These are phyloP conservation scores for Tulasnella sp. DNA, from an alignment of 768 basidiomycete genomes.

Conservation along the genomic window DNA sequence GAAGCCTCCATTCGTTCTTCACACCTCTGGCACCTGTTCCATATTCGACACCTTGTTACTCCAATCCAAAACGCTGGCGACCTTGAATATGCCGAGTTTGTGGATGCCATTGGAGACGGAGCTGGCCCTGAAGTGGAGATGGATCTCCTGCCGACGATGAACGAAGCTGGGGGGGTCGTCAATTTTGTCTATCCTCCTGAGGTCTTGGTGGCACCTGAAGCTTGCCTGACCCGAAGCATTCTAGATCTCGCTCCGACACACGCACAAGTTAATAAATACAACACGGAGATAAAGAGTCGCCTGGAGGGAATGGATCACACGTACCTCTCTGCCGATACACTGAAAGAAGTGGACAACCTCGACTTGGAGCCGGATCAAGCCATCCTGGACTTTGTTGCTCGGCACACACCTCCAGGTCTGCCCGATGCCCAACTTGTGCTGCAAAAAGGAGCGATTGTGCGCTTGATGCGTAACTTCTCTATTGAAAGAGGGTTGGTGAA, in stretches of 20 bases:
- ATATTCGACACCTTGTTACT: conserved; percentile 26
- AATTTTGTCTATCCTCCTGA: conserved; percentile 30
- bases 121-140: conserved; percentile 28
- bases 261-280: conserved; percentile 33
- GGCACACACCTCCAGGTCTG: conserved; percentile 24
- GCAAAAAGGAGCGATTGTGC: conserved; percentile 32
- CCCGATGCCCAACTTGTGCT: conserved; percentile 29
- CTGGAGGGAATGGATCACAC: conserved; percentile 27
- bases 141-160: conserved; percentile 24
- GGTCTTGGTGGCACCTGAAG: conserved; percentile 26
- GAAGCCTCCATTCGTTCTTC: conserved; percentile 36
- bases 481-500: conserved; percentile 36
- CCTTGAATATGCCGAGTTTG: conserved; percentile 32
- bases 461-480: conserved; percentile 36
- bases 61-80: conserved; percentile 37
- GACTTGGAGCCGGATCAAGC: conserved; percentile 24
- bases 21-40: conserved; percentile 32
- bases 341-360: conserved; percentile 27
- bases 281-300: conserved; percentile 29
- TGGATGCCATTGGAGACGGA: conserved; percentile 37
- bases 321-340: conserved; percentile 27
- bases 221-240: conserved; percentile 31
- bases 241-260: conserved; percentile 39
- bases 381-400: conserved; percentile 26
- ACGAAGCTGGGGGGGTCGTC: conserved; percentile 25